Evolutionary conservation across 345 rosid species (phyloP), one percentile per base, ranked within the genome.

Genomic region (Salix dunnii): DNA sequence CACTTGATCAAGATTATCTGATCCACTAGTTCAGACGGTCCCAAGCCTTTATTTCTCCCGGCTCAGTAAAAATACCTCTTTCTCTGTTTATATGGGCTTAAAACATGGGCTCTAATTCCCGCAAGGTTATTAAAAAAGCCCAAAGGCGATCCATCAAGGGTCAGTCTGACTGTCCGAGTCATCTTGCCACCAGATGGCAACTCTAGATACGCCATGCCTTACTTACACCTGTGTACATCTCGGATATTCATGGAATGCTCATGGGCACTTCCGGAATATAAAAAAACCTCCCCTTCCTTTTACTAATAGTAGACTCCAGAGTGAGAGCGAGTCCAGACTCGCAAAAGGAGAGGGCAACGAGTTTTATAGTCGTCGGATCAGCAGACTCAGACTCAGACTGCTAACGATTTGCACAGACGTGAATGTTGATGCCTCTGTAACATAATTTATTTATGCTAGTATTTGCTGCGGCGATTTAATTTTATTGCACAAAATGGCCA

Each of bases 401-500:
- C 23, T n/a, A 21, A 30, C 60, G 58, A 40, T 61, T 68, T 69
- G 35, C 73, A 60, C 60, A 60, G 43, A 62, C 64, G 43, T 31
- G 40, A 64, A 31, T 64, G 68, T 64, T 16, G 10, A 31, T 13
- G 40, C 7, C 36, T 33, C 38, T 64, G 38, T 64, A 17, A 31
- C 68, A 7, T 16, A 31, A 30, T 23, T 23, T 58, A 58, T 58
- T 58, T 23, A 1, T 58, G 25, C 0, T 3, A 6, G 40, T 6
- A 2, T 11, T 18, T 64, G 23, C 51, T 14, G 20, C 20, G 4
- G 64, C 17, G 1, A 21, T 1, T 17, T 71, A 61, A 43, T 17
- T 64, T 48, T 21, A 18, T 14, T 48, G 66, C 72, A 62, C 40
- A 46, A 60, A 58, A 77, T 82, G 84, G 76, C 78, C 55, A 60